phyloP scores from a whole-genome alignment of 768 basidiomycete species.

The Pisolithus tinctorius region DNA sequence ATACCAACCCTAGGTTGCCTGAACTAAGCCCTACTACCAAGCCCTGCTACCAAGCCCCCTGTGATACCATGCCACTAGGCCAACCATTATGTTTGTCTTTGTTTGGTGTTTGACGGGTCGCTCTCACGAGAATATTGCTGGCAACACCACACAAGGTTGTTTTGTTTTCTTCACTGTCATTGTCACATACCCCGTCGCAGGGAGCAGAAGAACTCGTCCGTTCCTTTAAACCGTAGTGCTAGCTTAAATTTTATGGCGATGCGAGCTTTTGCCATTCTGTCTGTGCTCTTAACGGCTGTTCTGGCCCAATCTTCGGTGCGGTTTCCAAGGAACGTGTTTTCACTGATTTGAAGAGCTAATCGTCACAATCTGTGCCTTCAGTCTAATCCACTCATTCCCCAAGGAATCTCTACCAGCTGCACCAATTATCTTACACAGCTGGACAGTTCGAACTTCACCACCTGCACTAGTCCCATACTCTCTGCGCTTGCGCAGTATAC shows the following conservation, averaged over 20 bases:
- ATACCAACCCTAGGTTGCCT: too few species aligned
- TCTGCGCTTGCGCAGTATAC: conserved; percentile 50
- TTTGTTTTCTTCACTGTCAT: not conserved
- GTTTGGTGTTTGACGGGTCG: too few species aligned
- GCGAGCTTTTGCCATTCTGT: conserved; percentile 47
- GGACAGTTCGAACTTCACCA: conserved; percentile 43
- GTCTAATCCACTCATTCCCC: conserved; percentile 56
- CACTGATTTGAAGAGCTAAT: not conserved
- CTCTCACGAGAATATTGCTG: too few species aligned
- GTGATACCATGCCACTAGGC: too few species aligned
- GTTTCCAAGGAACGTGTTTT: not conserved
- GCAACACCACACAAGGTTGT: not conserved
- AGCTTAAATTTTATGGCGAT: conserved; percentile 27
- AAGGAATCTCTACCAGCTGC: conserved; percentile 53
- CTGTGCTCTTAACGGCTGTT: conserved; percentile 44
- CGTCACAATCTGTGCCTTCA: conserved; percentile 18
- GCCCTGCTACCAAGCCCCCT: too few species aligned
- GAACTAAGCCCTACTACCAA: too few species aligned
- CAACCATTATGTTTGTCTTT: too few species aligned
- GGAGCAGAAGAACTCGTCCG: conserved; percentile 29
- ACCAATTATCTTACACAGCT: conserved; percentile 51
- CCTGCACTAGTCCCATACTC: conserved; percentile 61
- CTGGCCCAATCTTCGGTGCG: conserved; percentile 45
- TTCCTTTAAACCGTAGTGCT: conserved; percentile 19
- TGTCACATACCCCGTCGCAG: conserved; percentile 24